These are phyloP conservation scores for Nymphaea thermarum DNA, from an alignment of 164 flowering plant genomes.

Conservation along the genomic window DNA sequence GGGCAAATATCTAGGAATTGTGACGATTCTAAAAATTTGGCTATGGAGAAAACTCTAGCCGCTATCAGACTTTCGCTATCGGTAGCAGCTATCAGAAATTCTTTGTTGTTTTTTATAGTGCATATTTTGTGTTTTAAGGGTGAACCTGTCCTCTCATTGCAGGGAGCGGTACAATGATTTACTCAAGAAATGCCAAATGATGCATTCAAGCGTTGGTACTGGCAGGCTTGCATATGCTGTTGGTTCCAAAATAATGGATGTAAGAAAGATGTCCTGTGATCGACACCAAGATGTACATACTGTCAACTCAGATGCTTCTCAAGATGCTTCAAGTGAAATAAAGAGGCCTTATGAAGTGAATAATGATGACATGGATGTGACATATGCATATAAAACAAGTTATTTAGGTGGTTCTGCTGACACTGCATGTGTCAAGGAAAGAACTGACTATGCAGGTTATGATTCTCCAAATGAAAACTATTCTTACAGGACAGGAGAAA, in stretches of 20 bases:
- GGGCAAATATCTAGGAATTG: no score
- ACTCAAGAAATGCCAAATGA: slow-evolving; percentile 57
- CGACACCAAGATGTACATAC: slow-evolving; percentile 23
- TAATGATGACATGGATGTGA: slow-evolving; percentile 26
- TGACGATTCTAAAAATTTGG: no score
- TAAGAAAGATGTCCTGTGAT: slow-evolving; percentile 47
- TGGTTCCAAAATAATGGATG: slow-evolving; percentile 89
- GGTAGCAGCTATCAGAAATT: no score
- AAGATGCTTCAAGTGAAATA: slow-evolving; percentile 16
- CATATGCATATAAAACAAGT: slow-evolving; percentile 25
- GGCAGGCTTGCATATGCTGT: slow-evolving; percentile 76
- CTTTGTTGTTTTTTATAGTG: no score
- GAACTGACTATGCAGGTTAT: slow-evolving; percentile 35
- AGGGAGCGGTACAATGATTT: slow-evolving; percentile 67
- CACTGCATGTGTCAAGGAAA: slow-evolving; percentile 38
- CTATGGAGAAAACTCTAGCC: no score
- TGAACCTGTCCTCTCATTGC: slow-evolving; percentile 10
- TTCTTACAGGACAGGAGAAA: slow-evolving; percentile 11
- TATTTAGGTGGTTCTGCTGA: slow-evolving; percentile 48
- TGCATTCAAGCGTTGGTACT: slow-evolving; percentile 87
- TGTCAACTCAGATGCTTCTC: slow-evolving; percentile 25
- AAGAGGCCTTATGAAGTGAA: slow-evolving; percentile 19
- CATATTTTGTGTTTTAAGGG: background rate
- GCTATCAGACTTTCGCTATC: no score
- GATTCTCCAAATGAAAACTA: slow-evolving; percentile 20